phyloP scores from a whole-genome alignment of 768 basidiomycete species.

The Boletus subcaerulescens region DNA sequence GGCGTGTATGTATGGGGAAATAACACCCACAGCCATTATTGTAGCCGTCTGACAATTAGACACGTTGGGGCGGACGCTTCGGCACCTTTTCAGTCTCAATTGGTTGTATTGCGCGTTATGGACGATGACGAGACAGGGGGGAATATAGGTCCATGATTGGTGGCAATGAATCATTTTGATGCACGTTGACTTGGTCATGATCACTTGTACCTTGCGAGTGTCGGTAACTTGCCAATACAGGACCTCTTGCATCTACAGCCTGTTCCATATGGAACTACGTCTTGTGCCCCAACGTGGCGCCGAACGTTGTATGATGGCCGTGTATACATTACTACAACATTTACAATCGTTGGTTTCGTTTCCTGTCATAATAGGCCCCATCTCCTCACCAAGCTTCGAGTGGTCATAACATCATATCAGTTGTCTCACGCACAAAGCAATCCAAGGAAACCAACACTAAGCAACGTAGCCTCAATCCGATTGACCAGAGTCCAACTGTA shows the following conservation, averaged over 20 bases:
- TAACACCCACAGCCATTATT: neutral
- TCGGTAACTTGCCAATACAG: constrained; percentile 4
- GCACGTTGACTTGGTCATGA: neutral
- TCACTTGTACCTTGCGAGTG: neutral
- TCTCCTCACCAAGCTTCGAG: neutral
- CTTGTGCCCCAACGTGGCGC: neutral
- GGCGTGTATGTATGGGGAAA: too few relatives aligned
- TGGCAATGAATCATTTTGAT: neutral
- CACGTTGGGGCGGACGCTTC: neutral
- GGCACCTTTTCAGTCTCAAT: neutral
- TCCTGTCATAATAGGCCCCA: neutral
- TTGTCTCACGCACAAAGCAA: constrained; percentile 6
- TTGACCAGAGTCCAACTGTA: constrained; percentile 20
- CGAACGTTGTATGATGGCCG: neutral
- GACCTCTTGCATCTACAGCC: neutral
- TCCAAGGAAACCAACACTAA: constrained; percentile 4
- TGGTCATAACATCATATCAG: constrained; percentile 13
- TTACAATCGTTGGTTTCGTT: neutral
- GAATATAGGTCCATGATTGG: neutral
- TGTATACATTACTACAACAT: neutral
- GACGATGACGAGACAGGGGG: neutral
- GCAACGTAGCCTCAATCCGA: constrained; percentile 6
- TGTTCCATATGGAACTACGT: too few relatives aligned
- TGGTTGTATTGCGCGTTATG: neutral
- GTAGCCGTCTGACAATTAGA: neutral